Conservation (phyloP, 2,329 filamentous ascomycete species). For the Exophiala bonariae region DNA sequence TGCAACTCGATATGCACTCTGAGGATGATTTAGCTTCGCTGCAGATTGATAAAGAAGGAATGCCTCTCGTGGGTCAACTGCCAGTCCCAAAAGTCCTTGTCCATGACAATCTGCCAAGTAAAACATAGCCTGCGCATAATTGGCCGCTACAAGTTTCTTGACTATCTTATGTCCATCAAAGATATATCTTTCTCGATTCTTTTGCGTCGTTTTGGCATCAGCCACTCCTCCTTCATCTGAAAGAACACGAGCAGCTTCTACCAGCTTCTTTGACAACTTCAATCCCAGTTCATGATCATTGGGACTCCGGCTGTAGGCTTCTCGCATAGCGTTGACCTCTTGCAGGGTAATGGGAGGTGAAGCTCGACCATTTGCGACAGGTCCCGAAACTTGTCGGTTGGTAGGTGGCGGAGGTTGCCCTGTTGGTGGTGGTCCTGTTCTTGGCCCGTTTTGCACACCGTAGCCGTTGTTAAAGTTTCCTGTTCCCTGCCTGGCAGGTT, state of each 20-base stretch:
- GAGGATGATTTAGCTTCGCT: conserved; percentile 82
- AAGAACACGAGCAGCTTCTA: conserved; percentile 79
- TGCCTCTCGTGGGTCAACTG: conserved; percentile 85
- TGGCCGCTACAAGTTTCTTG: conserved; percentile 76
- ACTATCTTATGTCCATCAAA: conserved; percentile 85
- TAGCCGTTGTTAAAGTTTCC: conserved; percentile 38
- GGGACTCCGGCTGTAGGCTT: conserved; percentile 68
- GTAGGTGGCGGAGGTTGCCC: conserved; percentile 6
- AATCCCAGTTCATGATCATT: conserved; percentile 72
- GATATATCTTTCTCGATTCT: conserved; percentile 77
- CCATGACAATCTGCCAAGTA: conserved; percentile 88
- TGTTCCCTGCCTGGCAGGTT: conserved; percentile 52
- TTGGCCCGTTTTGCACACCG: conserved; percentile 50
- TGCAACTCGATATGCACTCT: conserved; percentile 88
- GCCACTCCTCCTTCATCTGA: conserved; percentile 72
- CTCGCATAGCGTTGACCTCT: conserved; percentile 74
- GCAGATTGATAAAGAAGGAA: conserved; percentile 92
- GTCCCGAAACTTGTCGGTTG: conserved; percentile 1
- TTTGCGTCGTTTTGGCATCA: conserved; percentile 63
- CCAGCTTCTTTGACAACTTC: conserved; percentile 74
- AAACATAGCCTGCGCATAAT: conserved; percentile 88
- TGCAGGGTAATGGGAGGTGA: conserved; percentile 65
- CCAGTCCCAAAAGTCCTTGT: conserved; percentile 73
- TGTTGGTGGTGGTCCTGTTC: conserved; percentile 24
- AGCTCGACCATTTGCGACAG: neutral